phyloP scores from a whole-genome alignment of 768 basidiomycete genomes.

The Mrakia blollopis region DNA sequence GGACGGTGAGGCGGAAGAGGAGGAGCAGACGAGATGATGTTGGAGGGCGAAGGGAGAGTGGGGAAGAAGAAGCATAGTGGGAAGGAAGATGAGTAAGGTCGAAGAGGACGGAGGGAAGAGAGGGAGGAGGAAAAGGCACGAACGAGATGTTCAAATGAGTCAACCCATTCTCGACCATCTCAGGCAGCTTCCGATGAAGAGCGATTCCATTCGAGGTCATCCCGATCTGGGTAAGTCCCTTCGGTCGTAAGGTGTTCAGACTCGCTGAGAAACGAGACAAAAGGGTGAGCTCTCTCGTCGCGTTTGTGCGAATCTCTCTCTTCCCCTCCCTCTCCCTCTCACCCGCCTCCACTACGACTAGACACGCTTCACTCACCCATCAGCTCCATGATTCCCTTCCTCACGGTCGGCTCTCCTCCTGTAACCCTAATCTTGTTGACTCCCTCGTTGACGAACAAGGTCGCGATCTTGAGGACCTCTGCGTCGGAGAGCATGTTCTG shows the following conservation, averaged over 20 bases:
- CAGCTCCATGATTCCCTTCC: constrained; percentile 66
- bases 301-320: neutral
- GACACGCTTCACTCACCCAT: constrained; percentile 52
- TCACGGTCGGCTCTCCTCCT: constrained; percentile 79
- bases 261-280: constrained; percentile 48
- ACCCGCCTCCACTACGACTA: neutral
- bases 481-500: constrained; percentile 66
- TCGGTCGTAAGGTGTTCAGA: constrained; percentile 56
- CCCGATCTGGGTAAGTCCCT: constrained; percentile 67
- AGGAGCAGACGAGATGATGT: too few species aligned
- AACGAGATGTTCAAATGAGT: constrained; percentile 61
- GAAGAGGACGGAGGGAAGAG: neutral
- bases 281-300: neutral
- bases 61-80: neutral
- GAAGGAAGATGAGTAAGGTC: neutral
- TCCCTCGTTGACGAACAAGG: constrained; percentile 72
- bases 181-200: constrained; percentile 63
- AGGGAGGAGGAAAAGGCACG: constrained; percentile 42
- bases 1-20: neutral
- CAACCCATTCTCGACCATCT: constrained; percentile 63
- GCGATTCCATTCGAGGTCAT: constrained; percentile 82
- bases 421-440: constrained; percentile 83
- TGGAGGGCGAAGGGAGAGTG: neutral
- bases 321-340: neutral
- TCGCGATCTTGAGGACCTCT: constrained; percentile 67